Evolutionary conservation across 139 green algal species (phyloP).

Genomic region (Chlamydomonas eustigma): DNA sequence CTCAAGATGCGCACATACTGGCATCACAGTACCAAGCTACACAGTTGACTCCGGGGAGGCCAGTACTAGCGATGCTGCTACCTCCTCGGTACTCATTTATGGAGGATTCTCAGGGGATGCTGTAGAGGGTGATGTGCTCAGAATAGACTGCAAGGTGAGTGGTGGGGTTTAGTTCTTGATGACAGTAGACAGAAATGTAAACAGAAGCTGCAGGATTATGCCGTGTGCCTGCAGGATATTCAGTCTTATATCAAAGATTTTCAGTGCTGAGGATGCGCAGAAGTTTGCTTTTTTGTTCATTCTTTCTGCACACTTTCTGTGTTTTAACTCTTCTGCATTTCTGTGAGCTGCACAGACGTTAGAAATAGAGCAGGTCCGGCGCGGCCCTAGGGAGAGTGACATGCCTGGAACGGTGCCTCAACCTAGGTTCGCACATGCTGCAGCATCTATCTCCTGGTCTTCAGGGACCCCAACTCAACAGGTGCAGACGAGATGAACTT

Average conservation of each 20-base stretch:
- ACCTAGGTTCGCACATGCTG: conserved; percentile 41
- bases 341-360: conserved; percentile 21
- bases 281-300: no score
- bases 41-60: background rate
- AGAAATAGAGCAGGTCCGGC: conserved; percentile 36
- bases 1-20: conserved; percentile 49
- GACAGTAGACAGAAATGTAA: no score
- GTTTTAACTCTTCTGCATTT: no score
- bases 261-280: no score
- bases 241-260: no score
- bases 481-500: no score
- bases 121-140: conserved; percentile 48
- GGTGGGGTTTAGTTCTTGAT: no score
- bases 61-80: background rate
- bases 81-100: conserved; percentile 33
- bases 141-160: conserved; percentile 31
- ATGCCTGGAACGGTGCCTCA: conserved; percentile 19
- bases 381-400: conserved; percentile 27
- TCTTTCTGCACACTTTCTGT: no score
- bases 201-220: no score
- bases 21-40: background rate
- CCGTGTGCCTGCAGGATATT: no score
- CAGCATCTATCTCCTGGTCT: conserved; percentile 20
- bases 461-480: background rate
- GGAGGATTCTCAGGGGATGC: conserved; percentile 50